Base-by-base conservation (phyloP, 139 green algal genomes). In the Ettlia oleoabundans region DNA sequence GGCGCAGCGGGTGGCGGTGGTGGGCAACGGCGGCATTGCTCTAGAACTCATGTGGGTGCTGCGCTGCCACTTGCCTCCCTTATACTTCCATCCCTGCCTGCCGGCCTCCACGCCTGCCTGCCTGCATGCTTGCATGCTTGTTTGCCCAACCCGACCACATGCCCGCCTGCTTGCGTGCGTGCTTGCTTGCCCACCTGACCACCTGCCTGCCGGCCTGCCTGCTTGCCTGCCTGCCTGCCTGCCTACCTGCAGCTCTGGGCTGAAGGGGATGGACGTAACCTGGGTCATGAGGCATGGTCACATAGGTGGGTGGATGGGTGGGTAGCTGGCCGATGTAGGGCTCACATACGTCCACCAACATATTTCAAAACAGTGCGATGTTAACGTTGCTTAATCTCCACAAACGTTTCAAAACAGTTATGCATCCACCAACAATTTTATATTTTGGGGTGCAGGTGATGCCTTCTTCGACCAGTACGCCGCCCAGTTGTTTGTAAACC, bases 21-120 rank as follows among this genome's bases (percentile, higher is more conserved):
- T 95, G 8, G 95, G 95, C 71, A 98, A 98, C 83, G 95, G 95
- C 9, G 95, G 92, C 82, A 98, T 98, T 28, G 95, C 95, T 0
- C 61, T 98, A 43, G 93, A 97, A 79, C 83, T 97, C 1, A 88
- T 90, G 87, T 91, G 67, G 0, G 18, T 22, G 18, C 7, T 41
- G 21, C 3, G 67, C 26, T 58, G 2, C 15, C 63, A 10, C 15
- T 43, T 43, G 63, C 32, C 15, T 43, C 32, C 61, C 55, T 28
- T 5, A 5, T 65, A 22, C 18, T n/a, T 5, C 5, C 55, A n/a
- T 8, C 35, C 37, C 35, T 52, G 35, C 37, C 65, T 30, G 35
- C 62, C 15, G 24, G 4, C 62, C 9, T 69, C 19, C 67, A 35
- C 38, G 77, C 32, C 53, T 70, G 74, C 74, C 61, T 82, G 43